phyloP scores from a whole-genome alignment of 75 land plant species.

The Isoetes taiwanensis region DNA sequence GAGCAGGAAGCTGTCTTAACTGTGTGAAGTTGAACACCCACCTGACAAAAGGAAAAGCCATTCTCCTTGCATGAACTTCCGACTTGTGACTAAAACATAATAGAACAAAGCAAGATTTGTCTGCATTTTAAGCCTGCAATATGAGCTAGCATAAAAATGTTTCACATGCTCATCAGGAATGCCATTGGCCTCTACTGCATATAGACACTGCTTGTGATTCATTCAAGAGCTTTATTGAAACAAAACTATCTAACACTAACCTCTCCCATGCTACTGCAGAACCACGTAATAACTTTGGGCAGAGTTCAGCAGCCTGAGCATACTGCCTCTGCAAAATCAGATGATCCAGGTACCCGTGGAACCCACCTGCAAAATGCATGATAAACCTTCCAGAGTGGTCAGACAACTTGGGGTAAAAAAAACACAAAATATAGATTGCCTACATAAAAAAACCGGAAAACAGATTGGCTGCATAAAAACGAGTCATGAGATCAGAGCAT shows the following conservation, averaged over 20 bases:
- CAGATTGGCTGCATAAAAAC: background rate
- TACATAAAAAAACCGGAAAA: background rate
- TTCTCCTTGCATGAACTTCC: background rate
- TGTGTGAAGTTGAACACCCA: constrained; percentile 98
- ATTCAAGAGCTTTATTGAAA: background rate
- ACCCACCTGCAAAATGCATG: constrained; percentile 52
- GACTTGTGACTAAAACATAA: background rate
- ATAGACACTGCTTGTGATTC: background rate
- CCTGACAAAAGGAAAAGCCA: constrained; percentile 24
- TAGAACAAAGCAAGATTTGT: background rate
- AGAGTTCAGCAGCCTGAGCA: constrained; percentile 87
- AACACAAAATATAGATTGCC: background rate
- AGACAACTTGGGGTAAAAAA: constrained; percentile 3
- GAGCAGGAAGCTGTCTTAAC: constrained; percentile 71
- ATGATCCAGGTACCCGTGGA: constrained; percentile 82
- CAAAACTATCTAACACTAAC: constrained; percentile 20
- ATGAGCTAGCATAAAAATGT: no score
- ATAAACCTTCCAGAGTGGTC: background rate
- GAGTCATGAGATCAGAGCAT: background rate
- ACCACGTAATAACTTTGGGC: constrained; percentile 88
- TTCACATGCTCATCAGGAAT: no score
- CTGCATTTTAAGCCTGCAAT: background rate
- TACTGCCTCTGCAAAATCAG: constrained; percentile 80
- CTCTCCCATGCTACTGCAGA: constrained; percentile 96
- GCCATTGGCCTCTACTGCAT: background rate